Conservation (phyloP, 176 grass and related monocot genomes). For the Triticum urartu region DNA sequence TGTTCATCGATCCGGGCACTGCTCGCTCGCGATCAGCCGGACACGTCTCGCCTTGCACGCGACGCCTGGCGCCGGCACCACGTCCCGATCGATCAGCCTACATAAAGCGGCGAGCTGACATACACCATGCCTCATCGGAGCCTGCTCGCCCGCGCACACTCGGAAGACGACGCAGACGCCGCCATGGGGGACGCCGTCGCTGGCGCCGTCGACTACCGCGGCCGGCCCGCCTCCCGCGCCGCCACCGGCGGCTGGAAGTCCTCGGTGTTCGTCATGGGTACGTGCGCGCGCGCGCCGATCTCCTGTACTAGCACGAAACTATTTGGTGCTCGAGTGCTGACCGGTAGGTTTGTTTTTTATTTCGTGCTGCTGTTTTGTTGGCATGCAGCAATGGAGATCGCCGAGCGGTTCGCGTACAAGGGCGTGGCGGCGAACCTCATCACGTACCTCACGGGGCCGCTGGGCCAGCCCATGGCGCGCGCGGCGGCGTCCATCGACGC, state of each 20-base stretch:
- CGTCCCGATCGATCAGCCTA: background rate
- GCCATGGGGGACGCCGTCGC: conserved; percentile 36
- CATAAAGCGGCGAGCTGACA: conserved; percentile 18
- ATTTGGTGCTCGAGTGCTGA: background rate
- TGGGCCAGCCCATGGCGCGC: conserved; percentile 47
- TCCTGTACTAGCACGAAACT: background rate
- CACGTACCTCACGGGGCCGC: conserved; percentile 59
- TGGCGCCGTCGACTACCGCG: conserved; percentile 53
- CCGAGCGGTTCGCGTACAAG: conserved; percentile 51
- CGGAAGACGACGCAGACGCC: background rate
- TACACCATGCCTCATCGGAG: conserved; percentile 5
- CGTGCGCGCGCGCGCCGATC: background rate
- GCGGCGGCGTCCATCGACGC: conserved; percentile 58
- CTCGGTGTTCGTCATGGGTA: conserved; percentile 74
- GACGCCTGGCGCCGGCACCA: background rate
- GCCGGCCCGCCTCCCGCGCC: conserved; percentile 38
- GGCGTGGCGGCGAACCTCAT: conserved; percentile 62
- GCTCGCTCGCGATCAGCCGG: background rate
- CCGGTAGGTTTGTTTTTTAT: background rate
- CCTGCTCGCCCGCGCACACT: background rate
- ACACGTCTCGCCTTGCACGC: background rate
- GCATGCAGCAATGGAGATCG: conserved; percentile 52
- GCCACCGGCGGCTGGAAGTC: conserved; percentile 80
- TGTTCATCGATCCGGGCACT: background rate
- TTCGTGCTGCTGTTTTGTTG: background rate